Percentiles rank a stretch among this genome's conserved stretches.
Conservation (phyloP, 2,329 filamentous ascomycete genomes). For the Aspergillus fumigatiaffinis region DNA sequence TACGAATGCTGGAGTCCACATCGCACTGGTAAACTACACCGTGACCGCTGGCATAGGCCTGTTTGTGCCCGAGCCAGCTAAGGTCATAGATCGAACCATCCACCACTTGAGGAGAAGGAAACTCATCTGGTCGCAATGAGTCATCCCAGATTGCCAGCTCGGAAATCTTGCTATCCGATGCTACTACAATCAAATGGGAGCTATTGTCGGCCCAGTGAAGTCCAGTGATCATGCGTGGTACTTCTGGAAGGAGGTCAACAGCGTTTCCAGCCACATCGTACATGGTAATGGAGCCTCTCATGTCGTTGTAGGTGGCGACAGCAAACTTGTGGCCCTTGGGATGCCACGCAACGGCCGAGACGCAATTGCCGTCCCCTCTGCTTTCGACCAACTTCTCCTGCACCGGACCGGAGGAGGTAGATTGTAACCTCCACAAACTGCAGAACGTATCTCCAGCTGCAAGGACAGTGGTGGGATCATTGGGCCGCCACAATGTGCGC, state of each 20-base stretch:
- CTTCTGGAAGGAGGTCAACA: conserved; percentile 43
- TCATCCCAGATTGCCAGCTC: conserved; percentile 45
- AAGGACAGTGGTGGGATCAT: conserved; percentile 40
- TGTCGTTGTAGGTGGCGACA: conserved; percentile 43
- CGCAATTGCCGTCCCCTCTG: conserved; percentile 30
- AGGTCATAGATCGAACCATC: conserved; percentile 41
- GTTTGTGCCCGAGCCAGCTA: conserved; percentile 36
- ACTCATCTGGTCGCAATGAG: conserved; percentile 33
- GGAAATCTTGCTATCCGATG: conserved; percentile 39
- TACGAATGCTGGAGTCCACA: conserved; percentile 35
- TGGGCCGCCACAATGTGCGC: conserved; percentile 42
- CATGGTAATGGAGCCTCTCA: conserved; percentile 42
- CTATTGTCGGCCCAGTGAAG: conserved; percentile 40
- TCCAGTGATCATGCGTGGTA: conserved; percentile 42
- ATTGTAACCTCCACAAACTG: conserved; percentile 41
- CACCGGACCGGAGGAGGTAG: conserved; percentile 23
- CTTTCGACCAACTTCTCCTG: conserved; percentile 36
- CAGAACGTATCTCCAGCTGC: conserved; percentile 44
- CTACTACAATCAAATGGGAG: conserved; percentile 40
- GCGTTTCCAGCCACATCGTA: conserved; percentile 42
- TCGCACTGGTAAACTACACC: conserved; percentile 39
- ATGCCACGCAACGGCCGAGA: conserved; percentile 47
- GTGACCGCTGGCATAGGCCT: conserved; percentile 39
- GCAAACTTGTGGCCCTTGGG: conserved; percentile 42
- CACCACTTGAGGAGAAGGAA: conserved; percentile 33